Evolutionary conservation across 179 eudicot species (phyloP), one percentile per base, ranked within the genome.

Genomic region (Silene vulgaris): DNA sequence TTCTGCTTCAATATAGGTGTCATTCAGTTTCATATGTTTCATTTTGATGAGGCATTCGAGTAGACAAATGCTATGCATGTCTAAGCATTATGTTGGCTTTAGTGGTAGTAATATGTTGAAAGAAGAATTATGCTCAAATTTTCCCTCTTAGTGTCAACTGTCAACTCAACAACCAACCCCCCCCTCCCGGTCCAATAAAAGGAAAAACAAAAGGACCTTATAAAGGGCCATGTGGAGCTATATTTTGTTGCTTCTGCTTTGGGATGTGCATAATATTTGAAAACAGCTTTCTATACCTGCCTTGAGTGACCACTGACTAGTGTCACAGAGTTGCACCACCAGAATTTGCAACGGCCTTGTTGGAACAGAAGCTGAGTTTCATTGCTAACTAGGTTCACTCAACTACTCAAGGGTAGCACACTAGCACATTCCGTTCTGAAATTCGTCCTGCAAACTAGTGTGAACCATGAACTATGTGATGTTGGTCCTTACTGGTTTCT

Each of bases 281-380:
- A 45, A 17, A 37, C 32, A 12, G 61, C 61, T 50, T 65, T 70
- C 61, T 17, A 28, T 43, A 40, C 29, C 30, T 69, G 29, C 48
- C 28, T 28, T 43, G 50, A 43, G 50, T 69, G 72, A 69, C 57
- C 19, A 43, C 12, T 69, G 72, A 69, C 57, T 9, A 65, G 19
- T 29, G 43, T 29, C 14, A 63, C 35, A 59, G 63, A 59, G 21
- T 59, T 59, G 21, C 23, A 19, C 21, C 8, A 19, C 19, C 63
- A 6, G 19, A 59, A 59, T 59, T 59, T 26, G 11, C 0, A 62
- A 23, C 8, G 23, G 28, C 29, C 66, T 62, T 23, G 66, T 23
- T 62, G 66, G 32, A 62, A 62, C 14, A 62, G 4, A 62, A 62
- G 2, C 30, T 1, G 1, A 21, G 59, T 54, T 54, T 54, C 17